Evolutionary conservation across 257 asterid genomes (phyloP), one percentile per base, ranked within the genome.

Genomic region (Primulina huaijiensis): DNA sequence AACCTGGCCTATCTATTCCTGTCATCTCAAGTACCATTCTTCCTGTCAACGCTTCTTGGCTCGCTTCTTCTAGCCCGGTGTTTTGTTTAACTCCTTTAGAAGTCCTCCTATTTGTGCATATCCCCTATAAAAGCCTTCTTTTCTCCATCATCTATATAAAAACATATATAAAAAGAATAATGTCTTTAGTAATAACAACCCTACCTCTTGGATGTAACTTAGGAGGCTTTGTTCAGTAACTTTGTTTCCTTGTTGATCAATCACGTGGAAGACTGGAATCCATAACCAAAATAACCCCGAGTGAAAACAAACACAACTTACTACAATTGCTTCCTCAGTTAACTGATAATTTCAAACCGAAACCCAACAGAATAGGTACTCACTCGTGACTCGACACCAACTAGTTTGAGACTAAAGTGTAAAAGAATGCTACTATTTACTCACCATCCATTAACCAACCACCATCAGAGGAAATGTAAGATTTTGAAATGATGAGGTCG

Each of bases 401-500:
- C 25, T 5, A 23, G 59, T 7, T 20, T 7, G 23, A 23, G 10
- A 5, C 21, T 58, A n/a, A n/a, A 21, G 46, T 33, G 1, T 23
- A 60, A 33, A 8, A 5, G 2, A n/a, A 27, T 16, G 38, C 8
- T 23, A 27, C 30, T 12, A 77, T 64, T 0, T 37, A 77, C 92
- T 73, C 33, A 92, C 98, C 98, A 80, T 92, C 97, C 97, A 92
- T 92, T 81, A 92, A 72, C 98, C 97, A 92, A 73, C 91, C 93
- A 69, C 98, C 98, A 69, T 92, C 98, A 10, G 98, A 90, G 59
- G 89, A 82, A 76, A 92, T 86, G 86, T 92, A 90, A 11, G 98
- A 92, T 81, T 87, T 90, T 79, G 89, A 83, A 59, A 92, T 92
- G 20, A 90, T 72, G 69, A 92, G 88, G 76, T 92, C 95, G 17